Base-by-base conservation (phyloP, 441 rosid species). In the Gossypium gossypioides region DNA sequence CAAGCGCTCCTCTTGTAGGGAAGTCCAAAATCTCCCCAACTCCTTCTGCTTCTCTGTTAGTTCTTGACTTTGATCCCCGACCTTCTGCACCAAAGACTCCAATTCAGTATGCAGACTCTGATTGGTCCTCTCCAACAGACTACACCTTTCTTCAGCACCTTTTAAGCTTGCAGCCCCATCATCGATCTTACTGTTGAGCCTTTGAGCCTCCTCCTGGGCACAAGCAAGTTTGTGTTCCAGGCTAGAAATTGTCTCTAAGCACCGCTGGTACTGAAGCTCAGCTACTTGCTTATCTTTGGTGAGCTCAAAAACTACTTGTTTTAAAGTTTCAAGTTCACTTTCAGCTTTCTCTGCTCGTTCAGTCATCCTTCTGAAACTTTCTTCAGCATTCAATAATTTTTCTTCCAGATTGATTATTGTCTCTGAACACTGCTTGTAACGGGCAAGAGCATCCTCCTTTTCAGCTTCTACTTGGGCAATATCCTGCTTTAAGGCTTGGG, bases 11-110 rank as follows among this genome's bases (percentile, higher is more conserved):
- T 91, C 96, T 80, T 91, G 96, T 77, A 94, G 74, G 74, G 87
- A 77, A 54, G 89, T 78, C 98, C 97, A 89, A 46, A 94, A 87
- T 69, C 83, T 87, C 58, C 92, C 92, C 83, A 90, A 68, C 77
- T 94, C 97, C 76, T 83, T 81, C 86, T 94, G 93, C 84, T 90
- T 94, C 78, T 89, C 95, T 1, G 85, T 85, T 69, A 90, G 86
- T 73, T 92, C 96, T 55, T 86, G 84, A 72, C 84, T 86, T 82
- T 88, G 96, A 76, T 79, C 72, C 18, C 85, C 88, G 76, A 82
- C 67, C 81, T 86, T 88, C 80, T 83, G 88, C 68, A 77, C 54
- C 60, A 81, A 66, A 73, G 86, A 79, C 82, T 88, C 91, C 78
- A 90, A 61, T 71, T 90, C 93, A 55, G 87, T 77, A 55, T 89